Conservation (phyloP, 352 stramenopile species). For the Phytopythium oedochilum region DNA sequence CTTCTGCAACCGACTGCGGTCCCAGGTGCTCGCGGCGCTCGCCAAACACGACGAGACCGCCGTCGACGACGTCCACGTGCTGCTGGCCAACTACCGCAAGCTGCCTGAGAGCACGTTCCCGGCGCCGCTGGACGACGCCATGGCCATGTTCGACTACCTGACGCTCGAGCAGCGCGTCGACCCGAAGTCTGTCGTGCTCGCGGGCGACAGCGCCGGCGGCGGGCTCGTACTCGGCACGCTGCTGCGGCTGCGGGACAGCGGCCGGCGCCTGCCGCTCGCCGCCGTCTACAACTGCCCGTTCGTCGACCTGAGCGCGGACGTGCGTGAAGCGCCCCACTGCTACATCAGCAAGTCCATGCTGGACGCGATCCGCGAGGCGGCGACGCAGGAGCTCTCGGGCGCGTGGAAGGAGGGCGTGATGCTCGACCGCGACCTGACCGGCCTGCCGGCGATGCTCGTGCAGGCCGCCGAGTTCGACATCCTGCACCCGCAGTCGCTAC, state of each 20-base stretch:
- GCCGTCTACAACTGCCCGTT: slow-evolving; percentile 45
- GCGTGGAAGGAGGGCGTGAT: slow-evolving; percentile 34
- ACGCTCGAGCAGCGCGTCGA: slow-evolving; percentile 17
- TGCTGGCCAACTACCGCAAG: slow-evolving; percentile 73
- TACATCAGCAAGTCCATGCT: slow-evolving; percentile 39
- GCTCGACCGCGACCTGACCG: slow-evolving; percentile 31
- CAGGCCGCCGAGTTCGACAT: slow-evolving; percentile 43
- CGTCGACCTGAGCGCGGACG: slow-evolving; percentile 29
- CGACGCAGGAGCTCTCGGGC: not conserved
- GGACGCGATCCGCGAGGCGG: slow-evolving; percentile 23
- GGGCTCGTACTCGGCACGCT: slow-evolving; percentile 40
- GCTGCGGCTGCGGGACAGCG: slow-evolving; percentile 24
- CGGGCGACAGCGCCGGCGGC: slow-evolving; percentile 49
- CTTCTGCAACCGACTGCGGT: slow-evolving; percentile 35
- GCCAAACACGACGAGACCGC: not conserved
- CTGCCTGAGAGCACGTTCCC: slow-evolving; percentile 38
- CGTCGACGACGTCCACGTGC: slow-evolving; percentile 27
- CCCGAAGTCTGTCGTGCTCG: slow-evolving; percentile 28
- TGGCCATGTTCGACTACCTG: slow-evolving; percentile 43
- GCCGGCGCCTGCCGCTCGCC: slow-evolving; percentile 20
- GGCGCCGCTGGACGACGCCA: slow-evolving; percentile 36
- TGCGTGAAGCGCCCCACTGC: slow-evolving; percentile 33
- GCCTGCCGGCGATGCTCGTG: slow-evolving; percentile 38
- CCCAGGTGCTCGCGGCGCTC: slow-evolving; percentile 9
- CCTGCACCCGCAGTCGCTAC: slow-evolving; percentile 33